phyloP scores from a whole-genome alignment of 2,329 filamentous ascomycete genomes.

The Hypoxylon sp. region DNA sequence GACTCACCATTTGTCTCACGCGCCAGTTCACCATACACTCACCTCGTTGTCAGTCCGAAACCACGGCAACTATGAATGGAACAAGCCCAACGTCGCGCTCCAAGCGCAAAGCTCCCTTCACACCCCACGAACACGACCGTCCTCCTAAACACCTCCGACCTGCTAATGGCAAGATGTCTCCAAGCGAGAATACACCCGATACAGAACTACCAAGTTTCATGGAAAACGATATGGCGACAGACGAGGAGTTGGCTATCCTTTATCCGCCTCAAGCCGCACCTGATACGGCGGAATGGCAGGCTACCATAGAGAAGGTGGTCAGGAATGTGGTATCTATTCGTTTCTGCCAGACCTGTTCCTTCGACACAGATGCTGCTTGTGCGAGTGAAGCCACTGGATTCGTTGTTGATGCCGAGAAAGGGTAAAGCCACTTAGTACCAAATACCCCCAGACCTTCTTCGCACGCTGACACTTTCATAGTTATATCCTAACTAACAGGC shows the following conservation, averaged over 20 bases:
- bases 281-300: slow-evolving; percentile 92
- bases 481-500: slow-evolving; percentile 89
- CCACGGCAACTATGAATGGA: slow-evolving; percentile 61
- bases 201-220: slow-evolving; percentile 47
- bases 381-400: slow-evolving; percentile 98
- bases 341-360: slow-evolving; percentile 97
- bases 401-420: slow-evolving; percentile 93
- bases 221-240: slow-evolving; percentile 59
- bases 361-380: slow-evolving; percentile 95
- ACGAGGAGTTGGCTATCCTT: slow-evolving; percentile 59
- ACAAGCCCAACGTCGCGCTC: slow-evolving; percentile 59
- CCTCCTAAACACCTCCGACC: slow-evolving; percentile 61
- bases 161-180: slow-evolving; percentile 66
- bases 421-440: slow-evolving; percentile 55
- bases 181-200: slow-evolving; percentile 66
- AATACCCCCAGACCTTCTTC: background rate
- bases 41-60: slow-evolving; percentile 9
- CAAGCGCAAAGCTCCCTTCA: slow-evolving; percentile 68
- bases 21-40: slow-evolving; percentile 25
- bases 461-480: slow-evolving; percentile 53
- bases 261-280: slow-evolving; percentile 56
- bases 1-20: slow-evolving; percentile 15
- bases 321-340: slow-evolving; percentile 98
- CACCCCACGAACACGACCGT: slow-evolving; percentile 60
- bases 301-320: slow-evolving; percentile 93